Conservation (phyloP, 2,329 filamentous ascomycete genomes). For the Sphaerulina populicola region DNA sequence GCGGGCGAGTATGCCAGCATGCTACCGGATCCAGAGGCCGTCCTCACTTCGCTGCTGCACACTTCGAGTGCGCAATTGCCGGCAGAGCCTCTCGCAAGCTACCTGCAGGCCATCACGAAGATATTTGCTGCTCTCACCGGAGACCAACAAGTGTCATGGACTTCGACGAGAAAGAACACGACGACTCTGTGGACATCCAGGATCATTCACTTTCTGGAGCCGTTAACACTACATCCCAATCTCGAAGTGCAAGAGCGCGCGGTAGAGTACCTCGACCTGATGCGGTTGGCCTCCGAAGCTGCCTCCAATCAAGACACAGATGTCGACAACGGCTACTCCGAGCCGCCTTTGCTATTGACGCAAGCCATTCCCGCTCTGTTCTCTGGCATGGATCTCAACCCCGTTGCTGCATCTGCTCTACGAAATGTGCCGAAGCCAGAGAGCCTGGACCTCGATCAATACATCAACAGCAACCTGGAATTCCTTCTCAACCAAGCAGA, state of each 20-base stretch:
- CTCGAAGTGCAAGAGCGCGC: constrained; percentile 92
- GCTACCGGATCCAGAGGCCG: constrained; percentile 60
- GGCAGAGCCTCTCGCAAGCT: constrained; percentile 64
- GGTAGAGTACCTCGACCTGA: constrained; percentile 82
- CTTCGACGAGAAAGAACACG: constrained; percentile 61
- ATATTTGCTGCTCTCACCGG: constrained; percentile 67
- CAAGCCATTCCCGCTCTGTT: constrained; percentile 88
- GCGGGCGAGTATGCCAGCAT: constrained; percentile 78
- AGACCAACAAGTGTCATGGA: constrained; percentile 60
- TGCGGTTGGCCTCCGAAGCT: constrained; percentile 80
- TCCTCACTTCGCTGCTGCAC: constrained; percentile 67
- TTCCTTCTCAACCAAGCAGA: constrained; percentile 53
- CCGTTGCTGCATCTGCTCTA: constrained; percentile 74
- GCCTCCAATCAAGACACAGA: constrained; percentile 55
- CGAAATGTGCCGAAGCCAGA: constrained; percentile 73
- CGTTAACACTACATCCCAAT: constrained; percentile 69
- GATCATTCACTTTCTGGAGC: constrained; percentile 73
- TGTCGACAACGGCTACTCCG: constrained; percentile 56
- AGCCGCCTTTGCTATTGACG: constrained; percentile 75
- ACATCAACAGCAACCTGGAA: constrained; percentile 69
- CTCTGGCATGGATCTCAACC: constrained; percentile 78
- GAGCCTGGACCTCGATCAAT: constrained; percentile 67
- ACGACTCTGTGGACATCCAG: constrained; percentile 71
- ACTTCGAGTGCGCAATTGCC: constrained; percentile 50
- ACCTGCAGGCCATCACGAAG: constrained; percentile 78